Conservation (phyloP, 305 asterid species). For the Plantago coronopus region DNA sequence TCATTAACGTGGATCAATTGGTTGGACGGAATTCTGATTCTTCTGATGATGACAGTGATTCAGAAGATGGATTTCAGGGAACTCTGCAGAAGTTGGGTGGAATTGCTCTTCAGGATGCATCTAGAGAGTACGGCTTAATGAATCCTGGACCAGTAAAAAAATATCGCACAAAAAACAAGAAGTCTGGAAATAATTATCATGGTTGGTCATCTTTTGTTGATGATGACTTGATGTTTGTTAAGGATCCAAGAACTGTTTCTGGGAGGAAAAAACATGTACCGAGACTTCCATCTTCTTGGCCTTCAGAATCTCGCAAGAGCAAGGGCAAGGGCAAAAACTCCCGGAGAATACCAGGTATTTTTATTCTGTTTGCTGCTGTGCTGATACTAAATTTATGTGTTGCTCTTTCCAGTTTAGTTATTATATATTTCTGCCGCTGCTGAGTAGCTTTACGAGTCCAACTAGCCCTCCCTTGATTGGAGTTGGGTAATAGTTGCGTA, state of each 20-base stretch:
- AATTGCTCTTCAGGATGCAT: constrained; percentile 73
- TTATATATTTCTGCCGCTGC: too few species aligned
- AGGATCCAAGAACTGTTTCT: constrained; percentile 64
- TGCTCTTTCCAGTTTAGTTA: too few species aligned
- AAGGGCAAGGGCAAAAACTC: constrained; percentile 55
- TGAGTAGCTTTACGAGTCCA: too few species aligned
- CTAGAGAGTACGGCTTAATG: constrained; percentile 53
- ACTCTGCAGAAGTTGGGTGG: constrained; percentile 63
- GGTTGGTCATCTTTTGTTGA: constrained; percentile 31
- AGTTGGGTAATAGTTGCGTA: too few species aligned
- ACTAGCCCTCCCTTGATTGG: too few species aligned
- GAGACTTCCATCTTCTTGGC: constrained; percentile 60
- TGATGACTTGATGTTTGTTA: constrained; percentile 48
- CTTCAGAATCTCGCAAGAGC: constrained; percentile 53
- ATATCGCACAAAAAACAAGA: constrained; percentile 21
- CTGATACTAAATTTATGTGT: too few species aligned
- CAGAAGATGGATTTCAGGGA: constrained; percentile 40
- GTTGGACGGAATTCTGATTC: constrained; percentile 36
- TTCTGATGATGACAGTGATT: constrained; percentile 36
- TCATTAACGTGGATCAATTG: constrained; percentile 53
- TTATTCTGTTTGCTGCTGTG: neutral
- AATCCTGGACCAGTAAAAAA: constrained; percentile 33
- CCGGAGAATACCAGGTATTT: constrained; percentile 62
- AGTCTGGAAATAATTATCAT: constrained; percentile 21
- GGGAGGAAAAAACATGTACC: constrained; percentile 69